phyloP scores from a whole-genome alignment of 768 basidiomycete species.

The Auriscalpium vulgare region DNA sequence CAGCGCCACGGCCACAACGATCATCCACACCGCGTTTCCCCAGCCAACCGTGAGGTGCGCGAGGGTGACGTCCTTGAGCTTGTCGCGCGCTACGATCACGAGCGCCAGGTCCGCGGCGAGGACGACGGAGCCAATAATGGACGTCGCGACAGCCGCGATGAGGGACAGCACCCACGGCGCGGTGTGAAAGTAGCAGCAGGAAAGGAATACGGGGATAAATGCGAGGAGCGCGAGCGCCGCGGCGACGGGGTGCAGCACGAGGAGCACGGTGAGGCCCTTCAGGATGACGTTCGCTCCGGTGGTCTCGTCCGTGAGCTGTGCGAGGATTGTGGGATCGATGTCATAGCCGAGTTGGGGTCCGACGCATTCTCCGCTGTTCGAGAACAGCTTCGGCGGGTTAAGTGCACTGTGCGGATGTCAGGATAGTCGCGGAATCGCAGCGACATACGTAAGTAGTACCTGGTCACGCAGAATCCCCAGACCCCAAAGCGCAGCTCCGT shows the following conservation, averaged over 20 bases:
- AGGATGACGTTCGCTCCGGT: conserved; percentile 39
- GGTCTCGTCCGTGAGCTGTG: conserved; percentile 35
- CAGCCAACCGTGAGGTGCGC: conserved; percentile 40
- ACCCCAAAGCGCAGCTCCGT: conserved; percentile 68
- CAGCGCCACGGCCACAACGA: conserved; percentile 43
- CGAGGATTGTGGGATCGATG: conserved; percentile 37
- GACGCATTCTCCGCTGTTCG: conserved; percentile 43
- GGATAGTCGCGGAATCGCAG: background rate
- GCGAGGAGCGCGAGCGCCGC: conserved; percentile 51
- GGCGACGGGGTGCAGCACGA: conserved; percentile 63
- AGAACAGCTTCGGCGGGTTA: conserved; percentile 29
- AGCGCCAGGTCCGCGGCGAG: conserved; percentile 58
- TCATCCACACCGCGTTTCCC: conserved; percentile 72
- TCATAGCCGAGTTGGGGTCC: conserved; percentile 64
- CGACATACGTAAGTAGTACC: conserved; percentile 23
- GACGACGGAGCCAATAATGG: conserved; percentile 44
- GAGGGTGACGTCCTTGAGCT: conserved; percentile 32
- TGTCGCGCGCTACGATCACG: conserved; percentile 40
- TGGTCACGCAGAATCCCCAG: conserved; percentile 74
- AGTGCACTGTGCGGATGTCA: conserved; percentile 15
- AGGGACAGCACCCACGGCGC: conserved; percentile 49
- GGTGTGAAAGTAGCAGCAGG: conserved; percentile 33
- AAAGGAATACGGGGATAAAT: conserved; percentile 27
- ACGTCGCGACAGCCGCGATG: conserved; percentile 47
- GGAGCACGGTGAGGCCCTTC: conserved; percentile 36